Percentiles rank a stretch among this genome's conserved stretches.
phyloP scores from a whole-genome alignment of 1,284 basidiomycete species.

The Leccinum angustisporum region DNA sequence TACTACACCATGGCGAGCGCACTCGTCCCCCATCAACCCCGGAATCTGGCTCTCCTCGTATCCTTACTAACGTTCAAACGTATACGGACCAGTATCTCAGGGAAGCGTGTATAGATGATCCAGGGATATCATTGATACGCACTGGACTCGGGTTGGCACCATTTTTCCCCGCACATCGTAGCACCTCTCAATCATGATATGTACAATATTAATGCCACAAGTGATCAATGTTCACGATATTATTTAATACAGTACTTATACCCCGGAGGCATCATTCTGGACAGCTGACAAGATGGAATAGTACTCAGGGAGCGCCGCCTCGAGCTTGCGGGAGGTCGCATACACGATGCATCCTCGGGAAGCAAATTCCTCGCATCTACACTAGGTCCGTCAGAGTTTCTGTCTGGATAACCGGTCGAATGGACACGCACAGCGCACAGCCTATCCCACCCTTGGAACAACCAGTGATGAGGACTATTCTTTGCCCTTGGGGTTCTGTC shows the following conservation, averaged over 20 bases:
- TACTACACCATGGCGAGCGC: too few species aligned
- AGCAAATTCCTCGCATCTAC: conserved; percentile 60
- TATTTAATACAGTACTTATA: too few species aligned
- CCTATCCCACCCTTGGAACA: conserved; percentile 73
- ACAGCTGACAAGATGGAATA: too few species aligned
- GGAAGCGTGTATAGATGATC: too few species aligned
- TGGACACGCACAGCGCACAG: conserved; percentile 51
- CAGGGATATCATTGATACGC: background rate
- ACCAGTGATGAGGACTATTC: conserved; percentile 66
- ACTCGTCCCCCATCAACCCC: too few species aligned
- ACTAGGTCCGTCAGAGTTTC: background rate
- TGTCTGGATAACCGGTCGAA: background rate
- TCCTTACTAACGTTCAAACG: too few species aligned
- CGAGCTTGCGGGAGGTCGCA: conserved; percentile 57
- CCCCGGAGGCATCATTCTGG: too few species aligned
- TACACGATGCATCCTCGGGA: conserved; percentile 60
- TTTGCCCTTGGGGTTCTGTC: conserved; percentile 6
- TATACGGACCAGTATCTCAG: too few species aligned
- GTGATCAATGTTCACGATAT: too few species aligned
- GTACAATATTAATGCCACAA: too few species aligned
- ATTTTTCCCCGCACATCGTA: background rate
- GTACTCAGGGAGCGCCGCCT: conserved; percentile 20
- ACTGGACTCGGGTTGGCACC: background rate
- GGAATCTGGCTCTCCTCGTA: too few species aligned
- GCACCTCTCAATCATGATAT: background rate